These are phyloP conservation scores for Fragaria nilgerrensis DNA, from an alignment of 306 rosid genomes.

Conservation along the genomic window DNA sequence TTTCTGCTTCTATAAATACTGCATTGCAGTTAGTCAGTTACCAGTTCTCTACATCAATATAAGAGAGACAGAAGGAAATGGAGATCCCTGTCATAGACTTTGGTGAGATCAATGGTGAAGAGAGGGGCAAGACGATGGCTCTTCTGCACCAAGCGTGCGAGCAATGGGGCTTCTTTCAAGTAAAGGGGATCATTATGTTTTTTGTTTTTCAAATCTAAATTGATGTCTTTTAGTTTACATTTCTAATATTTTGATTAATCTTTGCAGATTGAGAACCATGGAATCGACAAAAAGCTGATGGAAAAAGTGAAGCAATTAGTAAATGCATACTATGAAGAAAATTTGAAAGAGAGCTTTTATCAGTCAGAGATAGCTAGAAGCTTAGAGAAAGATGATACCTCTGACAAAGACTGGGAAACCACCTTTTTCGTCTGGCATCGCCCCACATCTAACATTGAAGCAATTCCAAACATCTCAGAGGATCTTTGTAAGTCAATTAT, in stretches of 20 bases:
- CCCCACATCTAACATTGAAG: slow-evolving; percentile 60
- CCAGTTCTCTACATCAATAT: slow-evolving; percentile 27
- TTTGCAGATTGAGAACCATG: slow-evolving; percentile 77
- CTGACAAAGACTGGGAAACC: slow-evolving; percentile 76
- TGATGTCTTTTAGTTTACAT: neutral
- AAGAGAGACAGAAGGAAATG: slow-evolving; percentile 29
- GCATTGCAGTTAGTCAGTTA: slow-evolving; percentile 6
- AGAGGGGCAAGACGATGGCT: slow-evolving; percentile 52
- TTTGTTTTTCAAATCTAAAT: neutral
- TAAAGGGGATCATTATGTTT: slow-evolving; percentile 18
- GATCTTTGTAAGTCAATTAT: slow-evolving; percentile 48
- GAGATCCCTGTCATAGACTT: slow-evolving; percentile 75
- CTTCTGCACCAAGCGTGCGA: slow-evolving; percentile 72
- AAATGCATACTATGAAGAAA: slow-evolving; percentile 64
- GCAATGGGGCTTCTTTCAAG: slow-evolving; percentile 75
- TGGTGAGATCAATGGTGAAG: slow-evolving; percentile 53
- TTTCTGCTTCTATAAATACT: slow-evolving; percentile 51
- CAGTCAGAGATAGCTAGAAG: slow-evolving; percentile 56
- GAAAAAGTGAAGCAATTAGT: slow-evolving; percentile 68
- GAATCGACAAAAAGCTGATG: slow-evolving; percentile 56
- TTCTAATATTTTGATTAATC: neutral
- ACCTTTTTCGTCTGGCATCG: slow-evolving; percentile 79
- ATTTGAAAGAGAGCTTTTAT: slow-evolving; percentile 61
- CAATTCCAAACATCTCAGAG: slow-evolving; percentile 46
- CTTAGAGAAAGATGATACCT: slow-evolving; percentile 29